Percentiles rank a stretch among this genome's conserved stretches.
phyloP scores from a whole-genome alignment of 192 early-diverging fungal genomes.

The Rhizoclosmatium sp. region DNA sequence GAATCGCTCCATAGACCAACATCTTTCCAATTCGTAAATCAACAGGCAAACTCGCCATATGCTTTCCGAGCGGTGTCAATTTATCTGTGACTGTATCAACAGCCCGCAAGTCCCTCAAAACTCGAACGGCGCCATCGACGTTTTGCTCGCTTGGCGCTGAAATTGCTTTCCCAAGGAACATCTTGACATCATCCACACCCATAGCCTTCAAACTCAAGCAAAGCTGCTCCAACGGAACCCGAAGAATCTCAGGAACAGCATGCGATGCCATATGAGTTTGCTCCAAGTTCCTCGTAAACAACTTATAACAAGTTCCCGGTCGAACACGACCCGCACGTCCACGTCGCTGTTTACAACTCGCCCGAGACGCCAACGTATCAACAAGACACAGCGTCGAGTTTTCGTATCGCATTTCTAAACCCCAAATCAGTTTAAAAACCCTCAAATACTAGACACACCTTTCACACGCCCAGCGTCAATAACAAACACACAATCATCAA shows the following conservation, averaged over 20 bases:
- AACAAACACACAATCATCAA: slow-evolving; percentile 67
- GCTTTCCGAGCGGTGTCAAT: slow-evolving; percentile 48
- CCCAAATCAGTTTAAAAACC: not conserved
- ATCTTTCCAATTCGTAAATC: slow-evolving; percentile 55
- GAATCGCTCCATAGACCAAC: slow-evolving; percentile 52
- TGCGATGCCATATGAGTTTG: slow-evolving; percentile 51
- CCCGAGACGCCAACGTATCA: slow-evolving; percentile 70
- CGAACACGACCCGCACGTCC: slow-evolving; percentile 87
- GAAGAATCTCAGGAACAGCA: slow-evolving; percentile 77
- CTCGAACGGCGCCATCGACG: slow-evolving; percentile 35
- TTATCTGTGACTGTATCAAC: slow-evolving; percentile 24
- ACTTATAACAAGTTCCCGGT: slow-evolving; percentile 73
- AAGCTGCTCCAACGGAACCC: slow-evolving; percentile 84
- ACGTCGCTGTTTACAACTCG: slow-evolving; percentile 70
- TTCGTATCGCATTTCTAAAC: slow-evolving; percentile 59
- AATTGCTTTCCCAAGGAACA: slow-evolving; percentile 48
- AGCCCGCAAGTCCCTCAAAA: slow-evolving; percentile 41
- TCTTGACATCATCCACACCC: slow-evolving; percentile 31
- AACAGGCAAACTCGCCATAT: slow-evolving; percentile 48
- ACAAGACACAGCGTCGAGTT: slow-evolving; percentile 45
- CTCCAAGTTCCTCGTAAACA: slow-evolving; percentile 42
- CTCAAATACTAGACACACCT: slow-evolving; percentile 14
- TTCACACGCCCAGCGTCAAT: slow-evolving; percentile 83
- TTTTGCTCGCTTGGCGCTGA: slow-evolving; percentile 40
- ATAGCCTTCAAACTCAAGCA: slow-evolving; percentile 71